Percentiles rank a stretch among this genome's conserved stretches.
Conservation (phyloP, 495 filamentous ascomycete genomes). For the Neohortaea acidophila region DNA sequence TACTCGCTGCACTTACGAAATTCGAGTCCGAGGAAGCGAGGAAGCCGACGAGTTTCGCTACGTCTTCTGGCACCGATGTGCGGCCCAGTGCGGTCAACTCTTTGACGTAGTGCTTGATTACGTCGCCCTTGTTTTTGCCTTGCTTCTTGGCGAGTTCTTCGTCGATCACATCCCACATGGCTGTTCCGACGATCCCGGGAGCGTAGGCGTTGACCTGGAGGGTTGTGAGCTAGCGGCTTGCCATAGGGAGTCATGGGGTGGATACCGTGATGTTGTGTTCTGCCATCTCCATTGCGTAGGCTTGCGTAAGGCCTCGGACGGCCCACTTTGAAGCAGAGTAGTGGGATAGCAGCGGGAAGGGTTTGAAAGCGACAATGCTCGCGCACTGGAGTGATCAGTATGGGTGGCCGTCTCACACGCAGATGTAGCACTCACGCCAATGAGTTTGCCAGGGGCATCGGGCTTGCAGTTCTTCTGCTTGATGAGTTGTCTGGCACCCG, state of each 20-base stretch:
- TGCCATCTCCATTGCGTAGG: constrained; percentile 42
- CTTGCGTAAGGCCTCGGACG: constrained; percentile 42
- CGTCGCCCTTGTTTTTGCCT: constrained; percentile 36
- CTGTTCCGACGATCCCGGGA: constrained; percentile 45
- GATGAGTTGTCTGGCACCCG: constrained; percentile 41
- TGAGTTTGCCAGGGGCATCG: constrained; percentile 32
- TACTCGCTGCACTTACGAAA: too few relatives aligned
- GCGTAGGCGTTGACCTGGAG: constrained; percentile 41
- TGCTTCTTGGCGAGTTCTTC: constrained; percentile 32
- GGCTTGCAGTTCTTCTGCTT: constrained; percentile 22
- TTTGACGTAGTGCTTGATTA: constrained; percentile 31
- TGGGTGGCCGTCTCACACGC: background rate
- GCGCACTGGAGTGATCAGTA: constrained; percentile 3
- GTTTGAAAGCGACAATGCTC: constrained; percentile 40
- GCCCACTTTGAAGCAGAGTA: constrained; percentile 48
- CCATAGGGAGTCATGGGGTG: too few relatives aligned
- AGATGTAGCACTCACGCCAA: constrained; percentile 24
- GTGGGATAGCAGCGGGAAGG: constrained; percentile 36
- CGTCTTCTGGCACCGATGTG: constrained; percentile 41
- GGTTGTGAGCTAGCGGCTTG: background rate
- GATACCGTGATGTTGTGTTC: constrained; percentile 38
- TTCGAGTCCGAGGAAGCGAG: constrained; percentile 39
- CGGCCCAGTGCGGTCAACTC: constrained; percentile 38
- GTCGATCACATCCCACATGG: constrained; percentile 47
- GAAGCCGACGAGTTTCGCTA: constrained; percentile 41